Evolutionary conservation across 805 yeast genomes (phyloP).

Genomic region (Ogataea pini): DNA sequence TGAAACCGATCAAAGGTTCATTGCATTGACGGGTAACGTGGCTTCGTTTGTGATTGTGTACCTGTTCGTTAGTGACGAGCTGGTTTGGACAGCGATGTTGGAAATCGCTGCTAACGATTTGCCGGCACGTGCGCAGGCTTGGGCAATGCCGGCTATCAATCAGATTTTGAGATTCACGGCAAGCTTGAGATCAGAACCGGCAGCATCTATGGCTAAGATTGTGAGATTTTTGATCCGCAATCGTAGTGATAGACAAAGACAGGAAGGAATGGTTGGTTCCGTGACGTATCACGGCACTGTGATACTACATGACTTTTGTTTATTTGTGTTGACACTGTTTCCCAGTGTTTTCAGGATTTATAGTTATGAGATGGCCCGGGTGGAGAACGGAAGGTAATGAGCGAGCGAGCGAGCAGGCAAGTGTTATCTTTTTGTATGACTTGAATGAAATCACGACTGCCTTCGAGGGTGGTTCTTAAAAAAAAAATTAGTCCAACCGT

Average conservation of each 20-base stretch:
- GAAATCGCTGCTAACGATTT: slow-evolving; percentile 10
- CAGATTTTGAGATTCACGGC: not conserved
- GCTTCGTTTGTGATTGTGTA: not conserved
- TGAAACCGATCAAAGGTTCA: not conserved
- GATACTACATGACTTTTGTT: slow-evolving; percentile 20
- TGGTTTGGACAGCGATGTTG: slow-evolving; percentile 5
- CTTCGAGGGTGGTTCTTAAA: no score
- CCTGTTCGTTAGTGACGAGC: slow-evolving; percentile 5
- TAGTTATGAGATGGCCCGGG: slow-evolving; percentile 14
- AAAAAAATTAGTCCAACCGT: not conserved
- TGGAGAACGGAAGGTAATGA: not conserved
- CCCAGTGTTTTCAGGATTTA: slow-evolving; percentile 23
- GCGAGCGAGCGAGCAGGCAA: not conserved
- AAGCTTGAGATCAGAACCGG: not conserved
- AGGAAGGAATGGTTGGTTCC: not conserved
- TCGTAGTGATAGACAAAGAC: slow-evolving; percentile 3
- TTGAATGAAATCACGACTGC: not conserved
- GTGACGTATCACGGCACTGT: slow-evolving; percentile 8
- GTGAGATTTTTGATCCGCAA: slow-evolving; percentile 12
- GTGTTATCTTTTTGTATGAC: no score
- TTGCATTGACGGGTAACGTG: not conserved
- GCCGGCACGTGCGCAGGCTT: slow-evolving; percentile 2
- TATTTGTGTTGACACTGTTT: slow-evolving; percentile 21
- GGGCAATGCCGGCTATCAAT: slow-evolving; percentile 5
- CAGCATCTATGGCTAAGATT: not conserved